Conservation (phyloP, 1,139 yeast species). For the Saccharomycopsis hybrid region DNA sequence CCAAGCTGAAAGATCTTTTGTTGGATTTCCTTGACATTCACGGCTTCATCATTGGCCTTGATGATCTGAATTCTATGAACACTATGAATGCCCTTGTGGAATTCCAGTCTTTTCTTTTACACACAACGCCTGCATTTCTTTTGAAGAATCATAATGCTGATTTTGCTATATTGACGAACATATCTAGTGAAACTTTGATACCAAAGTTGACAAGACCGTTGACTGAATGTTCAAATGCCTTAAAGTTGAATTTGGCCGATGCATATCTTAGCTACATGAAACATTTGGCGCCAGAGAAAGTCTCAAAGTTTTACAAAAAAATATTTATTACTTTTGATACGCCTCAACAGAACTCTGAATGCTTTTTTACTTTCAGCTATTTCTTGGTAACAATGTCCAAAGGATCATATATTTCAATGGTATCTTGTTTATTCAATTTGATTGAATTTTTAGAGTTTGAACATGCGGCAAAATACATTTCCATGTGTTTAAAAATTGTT, state of each 20-base stretch:
- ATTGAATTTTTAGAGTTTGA: slow-evolving; percentile 11
- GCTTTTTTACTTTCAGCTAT: slow-evolving; percentile 11
- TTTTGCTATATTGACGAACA: too few species aligned
- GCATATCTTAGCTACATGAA: slow-evolving; percentile 1
- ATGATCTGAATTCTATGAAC: too few species aligned
- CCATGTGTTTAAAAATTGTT: neutral
- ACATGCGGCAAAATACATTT: neutral
- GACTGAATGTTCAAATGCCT: neutral
- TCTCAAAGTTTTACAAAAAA: slow-evolving; percentile 2
- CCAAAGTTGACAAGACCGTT: too few species aligned
- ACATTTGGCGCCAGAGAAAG: slow-evolving; percentile 1
- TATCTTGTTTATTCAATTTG: slow-evolving; percentile 14
- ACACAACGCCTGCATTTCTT: too few species aligned
- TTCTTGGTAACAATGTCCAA: slow-evolving; percentile 19
- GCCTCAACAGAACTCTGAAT: slow-evolving; percentile 14
- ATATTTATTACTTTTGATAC: slow-evolving; percentile 10
- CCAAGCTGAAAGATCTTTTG: too few species aligned
- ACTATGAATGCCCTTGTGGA: too few species aligned
- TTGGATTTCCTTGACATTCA: too few species aligned
- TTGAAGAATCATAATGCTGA: too few species aligned
- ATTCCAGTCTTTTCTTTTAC: too few species aligned
- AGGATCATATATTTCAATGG: neutral
- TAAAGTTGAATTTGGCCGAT: slow-evolving; percentile 4
- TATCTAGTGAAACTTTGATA: too few species aligned
- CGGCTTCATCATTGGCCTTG: too few species aligned